Base-by-base conservation (phyloP, 2,329 filamentous ascomycete species). In the Westerdykella ornata region DNA sequence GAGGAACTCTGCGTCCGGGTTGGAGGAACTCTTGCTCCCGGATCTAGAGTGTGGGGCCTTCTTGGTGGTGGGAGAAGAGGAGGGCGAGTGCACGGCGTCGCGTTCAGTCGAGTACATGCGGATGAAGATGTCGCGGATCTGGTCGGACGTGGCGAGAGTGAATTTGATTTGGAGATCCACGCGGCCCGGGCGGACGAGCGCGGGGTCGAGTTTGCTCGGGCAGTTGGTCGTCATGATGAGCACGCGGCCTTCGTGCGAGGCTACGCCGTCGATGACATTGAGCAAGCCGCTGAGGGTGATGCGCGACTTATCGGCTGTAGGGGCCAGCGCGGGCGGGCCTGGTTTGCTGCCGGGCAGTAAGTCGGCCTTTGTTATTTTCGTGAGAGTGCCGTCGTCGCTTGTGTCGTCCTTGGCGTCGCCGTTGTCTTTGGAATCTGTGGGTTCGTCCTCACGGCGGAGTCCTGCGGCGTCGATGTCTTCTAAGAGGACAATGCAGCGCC, bases 151-250 rank as follows among this genome's bases (percentile, higher is more conserved):
- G 1, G 71, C 70, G 3, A 68, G 60, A 4, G 60, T 72, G 62
- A 88, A 85, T 9, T 70, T 70, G 1, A 86, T 73, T 44, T 84
- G 77, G 61, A 77, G 72, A 51, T 87, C 82, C 3, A 89, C 80
- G 1, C 84, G 73, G 1, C 85, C 84, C 0, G 85, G 84, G 0
- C 85, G 74, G 37, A 88, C 81, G 5, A 92, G 73, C 0, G 84
- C 85, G 35, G 81, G 75, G 56, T 89, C 85, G 0, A 90, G 75
- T 12, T 77, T 73, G 52, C 89, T 81, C 2, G 82, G 82, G 45
- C 80, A 76, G 64, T 90, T 92, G 22, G 84, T 88, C 0, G 85
- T 89, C 82, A 89, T 88, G 67, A 90, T 81, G 14, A 90, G 74
- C 11, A 90, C 77, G 35, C 84, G 77, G 18, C 85, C 85, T 66